Evolutionary conservation across 1,284 basidiomycete species (phyloP).

Genomic region (Erythrobasidium hasegawianum): DNA sequence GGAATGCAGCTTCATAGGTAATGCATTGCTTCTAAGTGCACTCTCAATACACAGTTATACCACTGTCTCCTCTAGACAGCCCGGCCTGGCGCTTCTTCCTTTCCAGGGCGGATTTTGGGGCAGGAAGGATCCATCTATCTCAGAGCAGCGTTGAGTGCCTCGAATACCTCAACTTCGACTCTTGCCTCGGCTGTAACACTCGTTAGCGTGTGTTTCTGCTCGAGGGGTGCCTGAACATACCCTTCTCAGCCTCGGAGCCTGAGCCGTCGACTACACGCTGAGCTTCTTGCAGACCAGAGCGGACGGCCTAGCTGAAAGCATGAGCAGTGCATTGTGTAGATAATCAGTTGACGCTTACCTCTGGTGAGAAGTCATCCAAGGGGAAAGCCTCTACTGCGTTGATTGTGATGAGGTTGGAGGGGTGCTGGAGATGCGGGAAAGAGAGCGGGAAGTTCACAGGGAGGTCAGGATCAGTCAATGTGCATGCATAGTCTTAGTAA

Average conservation of each 20-base stretch:
- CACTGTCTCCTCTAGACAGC: not conserved
- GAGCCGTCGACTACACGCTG: slow-evolving; percentile 73
- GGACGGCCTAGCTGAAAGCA: slow-evolving; percentile 66
- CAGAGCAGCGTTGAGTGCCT: slow-evolving; percentile 84
- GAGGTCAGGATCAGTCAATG: not conserved
- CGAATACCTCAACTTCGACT: slow-evolving; percentile 94
- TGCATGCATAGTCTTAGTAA: not conserved
- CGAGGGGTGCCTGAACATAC: slow-evolving; percentile 59
- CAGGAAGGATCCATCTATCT: slow-evolving; percentile 32
- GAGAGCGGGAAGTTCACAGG: not conserved
- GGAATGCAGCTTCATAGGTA: not conserved
- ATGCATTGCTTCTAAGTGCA: slow-evolving; percentile 1
- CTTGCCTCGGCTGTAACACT: slow-evolving; percentile 59
- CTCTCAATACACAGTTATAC: not conserved
- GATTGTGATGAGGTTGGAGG: slow-evolving; percentile 81
- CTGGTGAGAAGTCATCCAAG: slow-evolving; percentile 81
- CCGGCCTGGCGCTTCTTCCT: not conserved
- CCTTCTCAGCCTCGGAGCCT: slow-evolving; percentile 87
- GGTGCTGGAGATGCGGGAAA: slow-evolving; percentile 16
- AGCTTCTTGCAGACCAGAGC: slow-evolving; percentile 83
- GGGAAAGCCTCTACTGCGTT: slow-evolving; percentile 96
- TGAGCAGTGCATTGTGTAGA: slow-evolving; percentile 13
- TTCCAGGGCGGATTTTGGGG: not conserved
- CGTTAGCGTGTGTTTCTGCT: not conserved
- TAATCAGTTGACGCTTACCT: slow-evolving; percentile 56